phyloP scores from a whole-genome alignment of 352 stramenopile species.

The Phytophthora sojae region DNA sequence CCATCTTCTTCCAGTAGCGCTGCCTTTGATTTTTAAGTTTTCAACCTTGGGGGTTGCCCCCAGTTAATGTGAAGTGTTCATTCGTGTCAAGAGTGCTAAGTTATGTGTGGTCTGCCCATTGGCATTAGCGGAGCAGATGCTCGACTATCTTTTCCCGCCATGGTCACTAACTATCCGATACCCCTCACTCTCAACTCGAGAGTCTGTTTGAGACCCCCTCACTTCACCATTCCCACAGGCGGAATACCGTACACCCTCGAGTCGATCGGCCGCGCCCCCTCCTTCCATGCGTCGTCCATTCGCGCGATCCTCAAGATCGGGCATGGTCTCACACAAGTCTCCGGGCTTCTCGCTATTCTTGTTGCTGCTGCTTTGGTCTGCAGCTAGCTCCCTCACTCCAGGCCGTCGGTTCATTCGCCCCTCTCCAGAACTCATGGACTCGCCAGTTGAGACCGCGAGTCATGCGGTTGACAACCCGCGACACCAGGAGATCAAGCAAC shows the following conservation, averaged over 20 bases:
- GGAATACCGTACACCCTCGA: neutral
- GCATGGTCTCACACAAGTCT: slow-evolving; percentile 21
- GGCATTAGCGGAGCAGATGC: neutral
- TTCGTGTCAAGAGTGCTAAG: neutral
- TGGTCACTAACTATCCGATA: neutral
- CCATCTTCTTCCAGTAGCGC: neutral
- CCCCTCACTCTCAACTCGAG: neutral
- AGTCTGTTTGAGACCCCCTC: neutral
- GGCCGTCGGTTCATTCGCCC: slow-evolving; percentile 27
- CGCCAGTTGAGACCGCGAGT: slow-evolving; percentile 15
- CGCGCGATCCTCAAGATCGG: neutral
- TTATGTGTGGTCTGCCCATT: neutral
- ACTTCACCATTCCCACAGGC: neutral
- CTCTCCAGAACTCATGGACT: neutral
- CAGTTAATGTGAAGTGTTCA: neutral
- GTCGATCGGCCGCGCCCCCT: slow-evolving; percentile 26
- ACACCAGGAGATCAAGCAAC: slow-evolving; percentile 32
- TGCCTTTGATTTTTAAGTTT: neutral
- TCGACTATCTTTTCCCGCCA: neutral
- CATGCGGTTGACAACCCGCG: slow-evolving; percentile 9
- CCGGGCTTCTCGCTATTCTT: slow-evolving; percentile 1
- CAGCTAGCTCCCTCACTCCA: slow-evolving; percentile 9
- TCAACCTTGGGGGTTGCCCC: neutral
- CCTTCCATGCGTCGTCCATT: neutral
- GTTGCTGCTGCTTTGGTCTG: slow-evolving; percentile 22